Base-by-base conservation (phyloP, 208 protist genomes). In the Angomonas ambiguus region DNA sequence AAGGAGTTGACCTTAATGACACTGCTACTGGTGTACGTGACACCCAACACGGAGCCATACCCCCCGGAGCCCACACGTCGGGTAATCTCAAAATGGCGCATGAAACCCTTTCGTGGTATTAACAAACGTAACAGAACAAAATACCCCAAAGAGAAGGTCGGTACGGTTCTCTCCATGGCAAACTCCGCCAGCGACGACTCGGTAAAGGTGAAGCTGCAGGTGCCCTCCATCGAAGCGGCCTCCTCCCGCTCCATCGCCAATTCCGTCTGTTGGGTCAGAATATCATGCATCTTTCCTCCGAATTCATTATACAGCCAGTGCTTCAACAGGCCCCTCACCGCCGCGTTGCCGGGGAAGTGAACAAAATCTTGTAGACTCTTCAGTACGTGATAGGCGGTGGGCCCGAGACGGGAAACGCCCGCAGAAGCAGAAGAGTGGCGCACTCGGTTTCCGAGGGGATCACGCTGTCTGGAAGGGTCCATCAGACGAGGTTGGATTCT, bases 41-140 rank as follows among this genome's bases (percentile, higher is more conserved):
- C 55, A 8, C 48, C 16, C 33, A 80, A 72, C 20, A 94, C 88
- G 3, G 75, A 65, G 31, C 83, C 88, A 49, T 87, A 94, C 32
- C 88, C 83, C 31, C 88, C 88, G n/a, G 81, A 31, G 4, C 85
- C 83, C 34, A 94, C 74, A 30, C 84, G 79, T 18, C 78, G 72
- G 45, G 65, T 58, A 34, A 83, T 60, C 41, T 61, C 31, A 31
- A 85, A 53, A 8, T 70, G 53, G 2, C 64, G 51, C 28, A 84
- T 66, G 2, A 58, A 35, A 10, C 57, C 30, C 13, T 34, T 51
- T 20, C 80, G 72, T 2, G 80, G 80, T 32, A 89, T 59, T 25
- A 91, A 73, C 48, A 91, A 63, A 13, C 67, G 76, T 53, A 88
- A 63, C 45, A 94, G 69, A 24, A 83, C 77, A 69, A 81, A 85